A percentile compares a stretch with the other conserved stretches of the same genome.
Conservation (phyloP, 176 grass and related monocot species). For the Hordeum vulgare region MorexV3_pseudomolecules_assembly NC_058522.1:571846493-571846992, state of each 20-base stretch:
- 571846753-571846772: background rate
- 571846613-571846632: background rate
- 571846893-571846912: background rate
- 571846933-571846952: background rate
- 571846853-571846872: background rate
- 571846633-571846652: background rate
- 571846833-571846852: background rate
- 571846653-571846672: background rate
- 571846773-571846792: background rate
- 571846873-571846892: slow-evolving; percentile 16
- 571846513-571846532: background rate
- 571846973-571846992: background rate
- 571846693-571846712: background rate
- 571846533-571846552: background rate
- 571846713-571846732: background rate
- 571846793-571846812: background rate
- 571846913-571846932: background rate
- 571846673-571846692: background rate
- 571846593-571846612: background rate
- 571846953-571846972: background rate
- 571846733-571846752: background rate
- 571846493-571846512: background rate
- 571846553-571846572: background rate
- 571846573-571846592: background rate
- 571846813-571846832: background rate